phyloP scores from a whole-genome alignment of 148 eudicot genomes.

The Chenopodium suecicum region DNA sequence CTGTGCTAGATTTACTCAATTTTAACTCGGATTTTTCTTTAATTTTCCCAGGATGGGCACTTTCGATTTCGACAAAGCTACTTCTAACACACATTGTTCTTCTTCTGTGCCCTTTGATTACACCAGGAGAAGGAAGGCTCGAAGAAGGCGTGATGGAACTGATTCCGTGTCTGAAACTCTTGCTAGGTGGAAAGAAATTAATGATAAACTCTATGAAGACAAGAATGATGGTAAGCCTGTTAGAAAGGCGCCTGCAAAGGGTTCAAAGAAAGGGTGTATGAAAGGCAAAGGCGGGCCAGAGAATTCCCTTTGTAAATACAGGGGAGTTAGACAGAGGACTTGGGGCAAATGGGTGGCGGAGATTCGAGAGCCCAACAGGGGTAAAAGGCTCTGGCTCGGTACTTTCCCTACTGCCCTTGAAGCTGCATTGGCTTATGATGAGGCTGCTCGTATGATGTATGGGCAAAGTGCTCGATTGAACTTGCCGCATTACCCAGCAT shows the following conservation, averaged over 20 bases:
- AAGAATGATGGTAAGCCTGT: constrained; percentile 27
- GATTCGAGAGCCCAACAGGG: constrained; percentile 74
- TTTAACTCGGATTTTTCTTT: background rate
- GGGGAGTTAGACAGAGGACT: constrained; percentile 87
- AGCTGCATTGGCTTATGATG: constrained; percentile 90
- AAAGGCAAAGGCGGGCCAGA: constrained; percentile 95
- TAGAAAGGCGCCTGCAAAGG: constrained; percentile 74
- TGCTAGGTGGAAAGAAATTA: constrained; percentile 72
- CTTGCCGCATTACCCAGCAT: constrained; percentile 34
- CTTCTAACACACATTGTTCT: constrained; percentile 31
- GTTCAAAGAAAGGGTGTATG: constrained; percentile 95
- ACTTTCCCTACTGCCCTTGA: constrained; percentile 69
- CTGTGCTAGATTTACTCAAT: background rate
- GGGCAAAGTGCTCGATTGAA: constrained; percentile 79
- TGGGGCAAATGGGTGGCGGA: constrained; percentile 99
- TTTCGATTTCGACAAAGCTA: constrained; percentile 28
- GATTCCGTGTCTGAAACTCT: constrained; percentile 50
- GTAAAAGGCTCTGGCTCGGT: constrained; percentile 84
- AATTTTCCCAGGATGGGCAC: constrained; percentile 36
- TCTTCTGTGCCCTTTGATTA: constrained; percentile 31
- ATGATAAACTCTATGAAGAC: constrained; percentile 32
- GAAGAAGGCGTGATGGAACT: constrained; percentile 44
- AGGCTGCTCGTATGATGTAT: constrained; percentile 82
- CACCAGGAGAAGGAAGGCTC: constrained; percentile 55
- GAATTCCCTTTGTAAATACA: constrained; percentile 47